phyloP scores from a whole-genome alignment of 371 early-diverging fungal genomes.

The Rhizopus stolonifer region DNA sequence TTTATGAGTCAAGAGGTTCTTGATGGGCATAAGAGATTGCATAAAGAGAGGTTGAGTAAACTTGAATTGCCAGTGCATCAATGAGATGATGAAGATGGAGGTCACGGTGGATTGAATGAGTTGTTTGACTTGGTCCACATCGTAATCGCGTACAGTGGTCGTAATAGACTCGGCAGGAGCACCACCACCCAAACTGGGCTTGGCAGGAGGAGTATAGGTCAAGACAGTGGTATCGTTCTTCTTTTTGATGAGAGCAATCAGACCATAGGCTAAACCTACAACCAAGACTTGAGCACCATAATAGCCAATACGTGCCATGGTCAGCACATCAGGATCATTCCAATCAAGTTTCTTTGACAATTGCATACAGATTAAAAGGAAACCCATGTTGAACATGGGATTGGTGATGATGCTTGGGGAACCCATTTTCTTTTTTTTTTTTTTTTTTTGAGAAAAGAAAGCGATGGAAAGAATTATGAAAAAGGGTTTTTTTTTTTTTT shows the following conservation, averaged over 20 bases:
- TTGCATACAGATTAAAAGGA: conserved; percentile 72
- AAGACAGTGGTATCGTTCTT: conserved; percentile 74
- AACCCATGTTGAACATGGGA: conserved; percentile 63
- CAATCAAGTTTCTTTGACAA: conserved; percentile 68
- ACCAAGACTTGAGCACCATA: conserved; percentile 64
- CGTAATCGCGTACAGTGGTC: conserved; percentile 83
- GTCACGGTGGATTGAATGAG: conserved; percentile 68
- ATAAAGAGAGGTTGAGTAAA: conserved; percentile 88
- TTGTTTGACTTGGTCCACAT: conserved; percentile 75
- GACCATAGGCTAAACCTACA: conserved; percentile 52
- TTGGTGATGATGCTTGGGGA: conserved; percentile 45
- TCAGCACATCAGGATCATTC: conserved; percentile 62
- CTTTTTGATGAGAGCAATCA: conserved; percentile 55
- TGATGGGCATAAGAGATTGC: conserved; percentile 83
- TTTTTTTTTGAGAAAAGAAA: too few species aligned
- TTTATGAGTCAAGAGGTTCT: conserved; percentile 71
- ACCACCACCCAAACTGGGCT: conserved; percentile 26
- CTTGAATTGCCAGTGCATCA: conserved; percentile 87
- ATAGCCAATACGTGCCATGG: conserved; percentile 65
- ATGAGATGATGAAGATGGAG: conserved; percentile 69
- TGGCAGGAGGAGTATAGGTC: conserved; percentile 60
- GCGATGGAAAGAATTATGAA: too few species aligned
- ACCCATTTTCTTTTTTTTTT: conserved; percentile 28
- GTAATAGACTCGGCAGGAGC: conserved; percentile 42
- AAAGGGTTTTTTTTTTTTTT: too few species aligned